A percentile compares a stretch with the other conserved stretches of the same genome.
phyloP scores from a whole-genome alignment of 2,329 filamentous ascomycete genomes.

The Diplocarpon mali region DNA sequence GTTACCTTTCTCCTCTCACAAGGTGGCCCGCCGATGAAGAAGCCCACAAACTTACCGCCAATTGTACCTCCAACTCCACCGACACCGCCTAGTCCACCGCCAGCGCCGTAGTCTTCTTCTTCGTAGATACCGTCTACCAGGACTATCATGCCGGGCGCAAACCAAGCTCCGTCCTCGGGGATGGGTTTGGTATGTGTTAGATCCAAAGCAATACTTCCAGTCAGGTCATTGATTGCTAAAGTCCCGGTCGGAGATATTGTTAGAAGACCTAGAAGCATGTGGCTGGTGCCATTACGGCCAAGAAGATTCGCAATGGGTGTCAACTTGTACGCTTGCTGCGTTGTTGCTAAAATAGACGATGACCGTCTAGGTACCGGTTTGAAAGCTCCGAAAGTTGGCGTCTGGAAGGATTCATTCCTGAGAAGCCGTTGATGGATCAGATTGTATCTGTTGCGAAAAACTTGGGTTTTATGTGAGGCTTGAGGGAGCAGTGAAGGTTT shows the following conservation, averaged over 20 bases:
- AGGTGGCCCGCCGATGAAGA: conserved; percentile 84
- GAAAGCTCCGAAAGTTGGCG: conserved; percentile 58
- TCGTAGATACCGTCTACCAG: conserved; percentile 94
- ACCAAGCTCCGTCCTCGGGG: conserved; percentile 81
- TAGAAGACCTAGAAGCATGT: conserved; percentile 79
- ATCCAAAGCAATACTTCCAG: conserved; percentile 78
- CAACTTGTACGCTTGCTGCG: conserved; percentile 67
- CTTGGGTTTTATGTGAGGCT: conserved; percentile 68
- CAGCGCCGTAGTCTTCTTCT: conserved; percentile 67
- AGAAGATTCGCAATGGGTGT: conserved; percentile 70
- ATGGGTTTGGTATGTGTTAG: conserved; percentile 70
- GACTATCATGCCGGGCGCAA: conserved; percentile 91
- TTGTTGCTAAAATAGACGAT: conserved; percentile 39
- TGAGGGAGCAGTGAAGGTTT: conserved; percentile 64
- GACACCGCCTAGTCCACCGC: conserved; percentile 61
- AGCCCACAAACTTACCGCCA: conserved; percentile 82
- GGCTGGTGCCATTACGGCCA: conserved; percentile 71
- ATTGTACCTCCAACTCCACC: conserved; percentile 82
- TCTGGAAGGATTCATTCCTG: conserved; percentile 87
- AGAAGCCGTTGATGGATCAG: conserved; percentile 85
- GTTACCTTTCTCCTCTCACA: conserved; percentile 76
- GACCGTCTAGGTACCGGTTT: conserved; percentile 45
- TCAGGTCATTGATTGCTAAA: conserved; percentile 74
- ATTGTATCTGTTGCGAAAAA: conserved; percentile 86
- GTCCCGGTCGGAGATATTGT: conserved; percentile 70